Evolutionary conservation across 208 protist genomes (phyloP).

Genomic region (Crithidia acanthocephali): DNA sequence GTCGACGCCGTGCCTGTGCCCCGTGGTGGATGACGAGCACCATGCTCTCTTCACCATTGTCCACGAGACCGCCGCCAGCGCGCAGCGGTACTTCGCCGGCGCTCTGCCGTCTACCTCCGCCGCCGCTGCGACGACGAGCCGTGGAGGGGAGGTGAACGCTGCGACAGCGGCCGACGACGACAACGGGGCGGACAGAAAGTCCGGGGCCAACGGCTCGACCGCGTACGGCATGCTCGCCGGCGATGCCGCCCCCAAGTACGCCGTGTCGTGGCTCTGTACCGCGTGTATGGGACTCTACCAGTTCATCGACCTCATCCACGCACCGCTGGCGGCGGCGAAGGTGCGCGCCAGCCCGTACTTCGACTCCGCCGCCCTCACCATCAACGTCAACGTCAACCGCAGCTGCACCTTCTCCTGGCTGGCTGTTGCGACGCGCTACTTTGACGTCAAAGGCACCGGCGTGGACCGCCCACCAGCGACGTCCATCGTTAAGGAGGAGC

Average conservation of each 20-base stretch:
- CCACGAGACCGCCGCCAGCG: constrained; percentile 69
- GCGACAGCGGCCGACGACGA: neutral
- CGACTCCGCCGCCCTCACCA: constrained; percentile 69
- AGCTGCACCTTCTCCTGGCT: constrained; percentile 89
- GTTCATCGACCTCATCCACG: constrained; percentile 83
- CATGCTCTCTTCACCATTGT: constrained; percentile 78
- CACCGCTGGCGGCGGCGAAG: constrained; percentile 58
- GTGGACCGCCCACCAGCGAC: constrained; percentile 37
- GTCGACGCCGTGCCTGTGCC: constrained; percentile 30
- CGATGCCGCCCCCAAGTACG: constrained; percentile 31
- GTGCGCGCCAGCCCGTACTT: constrained; percentile 71
- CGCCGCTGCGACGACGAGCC: neutral
- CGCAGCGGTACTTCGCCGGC: constrained; percentile 49
- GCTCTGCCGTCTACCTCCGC: constrained; percentile 1
- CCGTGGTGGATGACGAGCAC: constrained; percentile 57
- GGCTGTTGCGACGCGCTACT: constrained; percentile 71
- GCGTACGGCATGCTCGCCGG: constrained; percentile 41
- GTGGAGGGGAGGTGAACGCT: neutral
- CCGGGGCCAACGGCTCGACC: neutral
- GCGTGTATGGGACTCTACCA: constrained; percentile 88
- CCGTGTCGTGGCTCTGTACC: constrained; percentile 64
- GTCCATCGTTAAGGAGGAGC: constrained; percentile 70
- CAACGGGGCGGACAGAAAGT: neutral
- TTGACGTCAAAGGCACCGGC: constrained; percentile 44
- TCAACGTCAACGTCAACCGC: constrained; percentile 86